Evolutionary conservation across 768 basidiomycete species (phyloP).

Genomic region (Boletus reticuloceps): DNA sequence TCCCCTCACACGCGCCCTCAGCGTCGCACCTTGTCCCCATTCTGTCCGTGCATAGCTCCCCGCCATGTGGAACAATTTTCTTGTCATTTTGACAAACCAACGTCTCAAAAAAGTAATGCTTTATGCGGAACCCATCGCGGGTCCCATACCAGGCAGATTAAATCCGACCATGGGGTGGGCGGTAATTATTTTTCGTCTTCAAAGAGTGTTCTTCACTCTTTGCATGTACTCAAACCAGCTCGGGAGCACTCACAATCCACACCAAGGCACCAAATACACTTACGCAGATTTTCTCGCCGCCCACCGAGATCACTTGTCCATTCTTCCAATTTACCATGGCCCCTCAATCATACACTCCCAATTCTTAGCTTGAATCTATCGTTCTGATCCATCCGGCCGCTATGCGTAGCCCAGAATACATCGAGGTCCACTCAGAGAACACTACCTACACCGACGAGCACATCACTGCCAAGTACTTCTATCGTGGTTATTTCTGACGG

Average conservation of each 20-base stretch:
- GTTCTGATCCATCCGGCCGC: conserved; percentile 83
- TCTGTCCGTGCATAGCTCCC: no score
- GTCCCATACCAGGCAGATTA: no score
- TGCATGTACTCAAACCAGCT: conserved; percentile 98
- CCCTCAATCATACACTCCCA: conserved; percentile 56
- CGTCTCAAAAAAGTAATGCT: no score
- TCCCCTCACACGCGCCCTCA: no score
- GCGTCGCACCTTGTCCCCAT: no score
- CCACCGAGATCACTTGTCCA: conserved; percentile 35
- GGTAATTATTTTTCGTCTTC: conserved; percentile 16
- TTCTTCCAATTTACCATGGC: conserved; percentile 44
- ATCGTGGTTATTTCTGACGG: conserved; percentile 72
- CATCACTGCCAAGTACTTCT: conserved; percentile 79
- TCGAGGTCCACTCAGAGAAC: conserved; percentile 80
- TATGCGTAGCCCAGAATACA: conserved; percentile 67
- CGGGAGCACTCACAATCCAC: conserved; percentile 80
- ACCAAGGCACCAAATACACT: conserved; percentile 86
- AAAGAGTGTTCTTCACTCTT: conserved; percentile 38
- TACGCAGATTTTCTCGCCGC: conserved; percentile 61
- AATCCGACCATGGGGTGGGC: no score
- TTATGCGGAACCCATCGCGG: no score
- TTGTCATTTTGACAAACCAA: no score
- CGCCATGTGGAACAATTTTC: no score
- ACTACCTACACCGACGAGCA: conserved; percentile 77
- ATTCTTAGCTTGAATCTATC: conserved; percentile 65